A percentile compares a stretch with the other conserved stretches of the same genome.
Conservation (phyloP, 345 rosid genomes). For the Populus deltoides region DNA sequence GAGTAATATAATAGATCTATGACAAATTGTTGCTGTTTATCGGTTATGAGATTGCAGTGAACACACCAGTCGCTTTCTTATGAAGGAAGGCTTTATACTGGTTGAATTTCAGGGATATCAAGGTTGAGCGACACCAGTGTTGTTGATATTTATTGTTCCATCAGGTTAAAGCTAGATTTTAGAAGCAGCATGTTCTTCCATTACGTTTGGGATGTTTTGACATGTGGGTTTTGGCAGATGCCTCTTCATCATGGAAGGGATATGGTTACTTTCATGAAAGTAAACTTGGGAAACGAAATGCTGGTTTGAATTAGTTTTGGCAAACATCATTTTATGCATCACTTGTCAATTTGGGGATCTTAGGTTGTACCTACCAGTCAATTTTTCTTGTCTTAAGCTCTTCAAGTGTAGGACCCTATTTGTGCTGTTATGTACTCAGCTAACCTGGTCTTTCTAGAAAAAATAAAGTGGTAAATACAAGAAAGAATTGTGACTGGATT, state of each 20-base stretch:
- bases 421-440: not conserved
- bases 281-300: not conserved
- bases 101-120: not conserved
- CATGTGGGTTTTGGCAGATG: not conserved
- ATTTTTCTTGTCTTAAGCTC: not conserved
- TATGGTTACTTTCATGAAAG: not conserved
- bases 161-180: not conserved
- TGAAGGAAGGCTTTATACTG: not conserved
- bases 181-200: not conserved
- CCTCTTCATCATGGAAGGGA: not conserved
- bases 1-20: no score
- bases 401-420: not conserved
- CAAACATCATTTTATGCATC: not conserved
- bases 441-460: not conserved
- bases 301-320: not conserved
- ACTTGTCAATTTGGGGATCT: not conserved
- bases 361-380: constrained; percentile 10
- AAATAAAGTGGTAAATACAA: not conserved
- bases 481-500: not conserved
- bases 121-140: not conserved
- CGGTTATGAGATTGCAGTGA: no score
- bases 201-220: not conserved
- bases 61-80: no score
- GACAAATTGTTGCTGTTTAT: no score
- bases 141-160: no score